Evolutionary conservation across 768 basidiomycete genomes (phyloP), one percentile per base, ranked within the genome.

Genomic region (Russula sp.): DNA sequence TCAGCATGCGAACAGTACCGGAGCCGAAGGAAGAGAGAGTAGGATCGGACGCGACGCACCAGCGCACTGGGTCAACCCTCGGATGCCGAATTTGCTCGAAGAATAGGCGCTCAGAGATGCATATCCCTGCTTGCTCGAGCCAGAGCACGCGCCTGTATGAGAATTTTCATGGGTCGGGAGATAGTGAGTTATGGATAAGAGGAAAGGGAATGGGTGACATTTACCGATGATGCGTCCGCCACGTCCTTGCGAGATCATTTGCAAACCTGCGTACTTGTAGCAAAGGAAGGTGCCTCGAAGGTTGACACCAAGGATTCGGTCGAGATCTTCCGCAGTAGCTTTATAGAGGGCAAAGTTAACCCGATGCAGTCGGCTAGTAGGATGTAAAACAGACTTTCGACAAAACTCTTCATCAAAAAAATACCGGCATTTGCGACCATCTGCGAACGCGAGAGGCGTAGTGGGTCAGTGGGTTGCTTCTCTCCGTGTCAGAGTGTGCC

Each of bases 11-110:
- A 58, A 59, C 18, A 30, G 61, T 14, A 40, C 8, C 28, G 36
- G 46, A 44, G 2, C 32, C 48, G 52, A 44, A 24, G 20, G 1
- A 24, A 14, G 20, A 38, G 36, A n/a, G 11, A 36, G 18, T 5
- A 18, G 26, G 52, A 40, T 9, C 18, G 14, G 36, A 36, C 36
- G 36, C 13, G n/a, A 55, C 65, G n/a, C 52, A 64, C 68, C 68
- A 11, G 68, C 67, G 54, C 50, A 46, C 32, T 75, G 73, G 4
- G 74, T 75, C 28, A 76, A 51, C 2, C 67, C 74, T 6, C 74
- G 65, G 51, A 75, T 65, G 11, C 63, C 75, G 42, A 75, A 75
- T 60, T 77, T 77, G 14, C 71, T 71, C 3, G 74, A 72, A 22
- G 60, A 61, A 54, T 77, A 77, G 1, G 73, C 67, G 48, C 63